Conservation (phyloP, 495 filamentous ascomycete genomes). For the Penicillium ucsense region DNA sequence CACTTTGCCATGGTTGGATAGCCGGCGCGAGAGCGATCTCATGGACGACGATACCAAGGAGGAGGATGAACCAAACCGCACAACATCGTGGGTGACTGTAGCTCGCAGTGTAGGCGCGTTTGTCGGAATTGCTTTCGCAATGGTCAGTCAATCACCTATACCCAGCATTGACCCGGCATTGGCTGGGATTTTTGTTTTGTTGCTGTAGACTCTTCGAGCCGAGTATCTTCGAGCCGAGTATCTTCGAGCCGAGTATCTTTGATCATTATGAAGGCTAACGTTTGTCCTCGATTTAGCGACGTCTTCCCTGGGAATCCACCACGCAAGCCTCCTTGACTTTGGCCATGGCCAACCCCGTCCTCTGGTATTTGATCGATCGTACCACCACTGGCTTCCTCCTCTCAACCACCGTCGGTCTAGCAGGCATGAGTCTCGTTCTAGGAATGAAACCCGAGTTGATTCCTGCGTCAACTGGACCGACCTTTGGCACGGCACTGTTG, state of each 20-base stretch:
- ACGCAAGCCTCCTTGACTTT: conserved; percentile 87
- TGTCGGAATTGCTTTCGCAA: conserved; percentile 92
- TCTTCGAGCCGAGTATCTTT: too few species aligned
- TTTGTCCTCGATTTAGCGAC: conserved; percentile 44
- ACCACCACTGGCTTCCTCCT: conserved; percentile 75
- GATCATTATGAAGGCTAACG: neutral
- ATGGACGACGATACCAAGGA: conserved; percentile 13
- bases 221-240: too few species aligned
- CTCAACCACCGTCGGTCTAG: conserved; percentile 57
- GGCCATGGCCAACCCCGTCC: conserved; percentile 81
- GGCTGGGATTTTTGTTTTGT: too few species aligned
- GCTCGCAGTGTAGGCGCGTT: conserved; percentile 87
- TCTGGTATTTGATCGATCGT: conserved; percentile 95
- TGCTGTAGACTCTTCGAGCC: too few species aligned
- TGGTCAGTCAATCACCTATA: conserved; percentile 45
- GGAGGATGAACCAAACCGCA: conserved; percentile 21
- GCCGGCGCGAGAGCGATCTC: conserved; percentile 40
- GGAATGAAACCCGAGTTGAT: conserved; percentile 67
- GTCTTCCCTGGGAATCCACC: conserved; percentile 86
- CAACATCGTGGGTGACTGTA: conserved; percentile 68
- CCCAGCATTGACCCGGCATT: too few species aligned
- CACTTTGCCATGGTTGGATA: conserved; percentile 77
- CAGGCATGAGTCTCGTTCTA: conserved; percentile 63
- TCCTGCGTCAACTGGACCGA: conserved; percentile 45
- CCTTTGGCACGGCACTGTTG: conserved; percentile 19